Percentiles rank a stretch among this genome's conserved stretches.
Conservation (phyloP, 2,329 filamentous ascomycete species). For the Aspergillus costaricaensis region DNA sequence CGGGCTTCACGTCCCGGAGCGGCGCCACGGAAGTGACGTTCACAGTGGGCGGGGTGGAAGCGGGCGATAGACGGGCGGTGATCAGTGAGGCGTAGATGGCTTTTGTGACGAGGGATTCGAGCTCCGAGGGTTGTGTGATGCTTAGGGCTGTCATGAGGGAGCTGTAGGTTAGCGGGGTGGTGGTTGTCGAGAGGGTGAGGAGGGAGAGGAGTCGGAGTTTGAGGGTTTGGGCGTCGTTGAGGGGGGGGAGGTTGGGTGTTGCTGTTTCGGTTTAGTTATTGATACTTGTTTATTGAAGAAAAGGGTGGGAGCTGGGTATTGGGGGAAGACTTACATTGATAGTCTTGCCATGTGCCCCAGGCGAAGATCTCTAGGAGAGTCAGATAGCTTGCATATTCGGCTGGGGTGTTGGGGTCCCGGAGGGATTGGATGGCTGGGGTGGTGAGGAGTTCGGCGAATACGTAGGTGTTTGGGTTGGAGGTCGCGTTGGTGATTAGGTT, state of each 20-base stretch:
- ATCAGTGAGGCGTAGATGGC: slow-evolving; percentile 86
- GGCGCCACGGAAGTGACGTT: slow-evolving; percentile 79
- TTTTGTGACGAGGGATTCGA: slow-evolving; percentile 84
- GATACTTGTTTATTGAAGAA: no score
- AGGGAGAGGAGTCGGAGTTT: slow-evolving; percentile 93
- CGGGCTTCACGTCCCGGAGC: slow-evolving; percentile 79
- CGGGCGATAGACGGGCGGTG: slow-evolving; percentile 81
- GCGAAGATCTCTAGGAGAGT: slow-evolving; percentile 84
- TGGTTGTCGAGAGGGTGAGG: slow-evolving; percentile 72
- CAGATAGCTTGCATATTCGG: slow-evolving; percentile 66
- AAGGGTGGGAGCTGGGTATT: neutral
- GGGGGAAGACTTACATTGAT: slow-evolving; percentile 55
- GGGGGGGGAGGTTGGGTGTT: slow-evolving; percentile 64
- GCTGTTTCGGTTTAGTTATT: slow-evolving; percentile 30
- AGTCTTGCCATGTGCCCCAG: slow-evolving; percentile 83
- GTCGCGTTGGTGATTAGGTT: slow-evolving; percentile 87
- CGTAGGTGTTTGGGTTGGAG: slow-evolving; percentile 82
- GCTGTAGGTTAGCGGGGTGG: slow-evolving; percentile 70
- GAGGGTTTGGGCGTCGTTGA: slow-evolving; percentile 70
- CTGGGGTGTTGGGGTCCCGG: slow-evolving; percentile 51
- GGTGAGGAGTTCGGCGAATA: slow-evolving; percentile 91
- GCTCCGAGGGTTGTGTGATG: slow-evolving; percentile 65
- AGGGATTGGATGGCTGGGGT: slow-evolving; percentile 77
- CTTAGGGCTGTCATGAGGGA: slow-evolving; percentile 67
- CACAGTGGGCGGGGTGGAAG: slow-evolving; percentile 73